Evolutionary conservation across 768 basidiomycete genomes (phyloP), one percentile per base, ranked within the genome.

Genomic region (Dendrothele bispora): DNA sequence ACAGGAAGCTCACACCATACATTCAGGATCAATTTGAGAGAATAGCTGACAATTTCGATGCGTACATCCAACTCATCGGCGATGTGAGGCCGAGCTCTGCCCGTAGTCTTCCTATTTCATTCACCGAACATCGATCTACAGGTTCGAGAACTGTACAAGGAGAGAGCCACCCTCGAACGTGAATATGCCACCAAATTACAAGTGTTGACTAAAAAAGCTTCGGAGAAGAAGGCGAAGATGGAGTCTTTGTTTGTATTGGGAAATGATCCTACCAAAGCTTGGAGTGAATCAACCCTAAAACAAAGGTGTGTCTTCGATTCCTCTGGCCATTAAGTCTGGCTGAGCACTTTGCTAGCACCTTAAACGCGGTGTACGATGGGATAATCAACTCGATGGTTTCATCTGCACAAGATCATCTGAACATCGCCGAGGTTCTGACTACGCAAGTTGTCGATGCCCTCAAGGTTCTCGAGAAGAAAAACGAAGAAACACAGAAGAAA

Each of bases 161-260:
- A 84, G 42, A 78, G 84, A 37, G 81, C 70, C 8, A 75, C 71
- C 6, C 68, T 92, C 10, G 91, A 93, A 63, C 80, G 84, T 43
- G 90, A 93, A 61, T 92, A 90, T 60, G 86, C 88, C 0, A 61
- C 66, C 21, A 91, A 87, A 60, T 71, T 93, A 8, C 83, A 85
- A 58, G 63, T 71, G 14, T 63, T 93, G 26, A 74, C 75, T 7
- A 83, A 77, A 63, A 90, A 83, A 60, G 82, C 83, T 1, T 65
- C 71, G 8, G 91, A 92, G 36, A 88, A 82, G 75, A 88, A 86
- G 64, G 67, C 65, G 37, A 88, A 79, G 65, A 72, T 73, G 47
- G 78, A 78, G 48, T 58, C 70, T 1, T 58, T 66, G 7, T 67
- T 86, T 20, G 78, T 86, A 7, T 63, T 91, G 8, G 91, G 89